Evolutionary conservation across 768 basidiomycete species (phyloP).

Genomic region (Mycena amicta): DNA sequence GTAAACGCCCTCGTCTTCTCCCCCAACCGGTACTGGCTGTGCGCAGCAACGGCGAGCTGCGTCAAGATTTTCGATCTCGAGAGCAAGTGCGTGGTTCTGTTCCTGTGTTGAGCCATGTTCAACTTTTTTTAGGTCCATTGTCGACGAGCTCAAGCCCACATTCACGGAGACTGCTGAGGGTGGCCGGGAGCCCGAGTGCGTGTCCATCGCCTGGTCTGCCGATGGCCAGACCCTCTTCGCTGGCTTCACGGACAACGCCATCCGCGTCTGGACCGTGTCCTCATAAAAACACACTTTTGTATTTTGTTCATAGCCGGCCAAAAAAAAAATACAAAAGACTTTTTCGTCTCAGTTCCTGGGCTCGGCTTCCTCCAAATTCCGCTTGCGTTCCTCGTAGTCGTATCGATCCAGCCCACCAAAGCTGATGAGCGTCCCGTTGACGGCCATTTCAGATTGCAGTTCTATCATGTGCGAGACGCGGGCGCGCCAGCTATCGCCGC

Average conservation of each 20-base stretch:
- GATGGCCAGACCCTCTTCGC: constrained; percentile 97
- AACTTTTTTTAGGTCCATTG: constrained; percentile 71
- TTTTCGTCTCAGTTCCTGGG: constrained; percentile 13
- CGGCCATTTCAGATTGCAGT: constrained; percentile 67
- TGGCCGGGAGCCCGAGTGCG: constrained; percentile 84
- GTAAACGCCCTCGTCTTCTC: constrained; percentile 99
- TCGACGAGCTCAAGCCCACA: constrained; percentile 97
- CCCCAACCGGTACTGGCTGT: constrained; percentile 99
- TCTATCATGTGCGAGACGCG: constrained; percentile 70
- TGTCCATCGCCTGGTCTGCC: constrained; percentile 97
- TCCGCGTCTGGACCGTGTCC: constrained; percentile 90
- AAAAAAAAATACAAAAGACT: constrained; percentile 23
- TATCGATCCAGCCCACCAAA: constrained; percentile 79
- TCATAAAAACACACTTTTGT: constrained; percentile 44
- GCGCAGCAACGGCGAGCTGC: constrained; percentile 94
- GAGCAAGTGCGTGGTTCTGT: constrained; percentile 78
- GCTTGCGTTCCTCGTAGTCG: constrained; percentile 62
- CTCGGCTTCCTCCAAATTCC: constrained; percentile 63
- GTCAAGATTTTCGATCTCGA: constrained; percentile 99
- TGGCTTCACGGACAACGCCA: constrained; percentile 93
- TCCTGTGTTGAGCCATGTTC: constrained; percentile 1
- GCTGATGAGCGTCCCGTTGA: constrained; percentile 64
- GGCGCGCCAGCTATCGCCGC: constrained; percentile 83
- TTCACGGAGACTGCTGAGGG: constrained; percentile 76
- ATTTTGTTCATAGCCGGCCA: constrained; percentile 1